Evolutionary conservation across 345 rosid genomes (phyloP).

Genomic region (Hibiscus mutabilis): DNA sequence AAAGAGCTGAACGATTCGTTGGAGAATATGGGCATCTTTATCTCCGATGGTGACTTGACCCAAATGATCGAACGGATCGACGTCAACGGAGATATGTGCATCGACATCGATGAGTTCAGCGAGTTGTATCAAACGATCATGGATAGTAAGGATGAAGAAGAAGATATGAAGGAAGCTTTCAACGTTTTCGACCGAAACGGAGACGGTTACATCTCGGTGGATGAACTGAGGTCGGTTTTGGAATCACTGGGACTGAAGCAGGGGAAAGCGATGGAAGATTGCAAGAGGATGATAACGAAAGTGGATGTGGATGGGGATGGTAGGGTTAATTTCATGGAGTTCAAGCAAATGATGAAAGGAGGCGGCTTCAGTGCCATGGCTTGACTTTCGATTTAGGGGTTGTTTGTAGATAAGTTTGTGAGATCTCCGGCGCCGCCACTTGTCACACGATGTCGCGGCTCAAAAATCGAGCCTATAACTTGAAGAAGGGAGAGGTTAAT

Average conservation of each 20-base stretch:
- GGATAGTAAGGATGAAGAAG: constrained; percentile 53
- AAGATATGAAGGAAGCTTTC: constrained; percentile 78
- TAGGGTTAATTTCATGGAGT: constrained; percentile 51
- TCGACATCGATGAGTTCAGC: constrained; percentile 71
- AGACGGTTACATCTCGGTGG: constrained; percentile 77
- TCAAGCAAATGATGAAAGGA: constrained; percentile 54
- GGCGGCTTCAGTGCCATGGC: constrained; percentile 31
- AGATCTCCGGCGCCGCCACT: background rate
- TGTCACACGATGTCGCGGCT: background rate
- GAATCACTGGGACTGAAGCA: constrained; percentile 67
- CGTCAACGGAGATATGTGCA: constrained; percentile 43
- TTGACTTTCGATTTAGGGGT: constrained; percentile 4
- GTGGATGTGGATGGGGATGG: constrained; percentile 93
- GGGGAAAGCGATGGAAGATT: constrained; percentile 65
- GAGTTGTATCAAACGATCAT: constrained; percentile 49
- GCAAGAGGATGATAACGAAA: constrained; percentile 66
- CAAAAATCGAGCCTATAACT: background rate
- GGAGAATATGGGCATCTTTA: constrained; percentile 58
- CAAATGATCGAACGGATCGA: constrained; percentile 52
- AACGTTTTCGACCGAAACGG: constrained; percentile 83
- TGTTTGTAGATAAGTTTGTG: background rate
- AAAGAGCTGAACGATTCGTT: constrained; percentile 61
- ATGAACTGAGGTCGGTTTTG: constrained; percentile 65
- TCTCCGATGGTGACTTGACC: constrained; percentile 47
- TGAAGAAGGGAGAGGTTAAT: background rate